These are phyloP conservation scores for Suhomyces tanzawaensis DNA, from an alignment of 805 yeast species.

Conservation along the genomic window DNA sequence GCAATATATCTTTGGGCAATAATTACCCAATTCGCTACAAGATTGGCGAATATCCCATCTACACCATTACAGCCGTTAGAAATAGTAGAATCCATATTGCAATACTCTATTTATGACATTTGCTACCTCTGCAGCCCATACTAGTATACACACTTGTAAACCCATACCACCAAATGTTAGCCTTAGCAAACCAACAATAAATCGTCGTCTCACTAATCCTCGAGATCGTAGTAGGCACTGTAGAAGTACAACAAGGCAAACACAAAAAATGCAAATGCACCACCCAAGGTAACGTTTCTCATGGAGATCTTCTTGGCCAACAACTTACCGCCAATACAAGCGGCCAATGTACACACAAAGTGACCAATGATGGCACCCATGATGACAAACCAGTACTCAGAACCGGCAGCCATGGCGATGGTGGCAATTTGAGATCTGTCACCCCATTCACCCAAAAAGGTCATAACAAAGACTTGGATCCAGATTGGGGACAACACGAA, in stretches of 20 bases:
- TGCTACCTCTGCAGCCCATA: no score
- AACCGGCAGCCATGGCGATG: conserved; percentile 97
- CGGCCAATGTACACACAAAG: conserved; percentile 79
- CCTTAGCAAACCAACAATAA: neutral
- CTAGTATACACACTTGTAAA: no score
- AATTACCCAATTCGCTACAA: no score
- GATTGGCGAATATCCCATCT: no score
- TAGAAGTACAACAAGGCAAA: conserved; percentile 79
- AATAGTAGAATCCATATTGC: no score
- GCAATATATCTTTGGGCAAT: no score
- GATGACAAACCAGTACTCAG: conserved; percentile 85
- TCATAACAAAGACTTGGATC: conserved; percentile 94
- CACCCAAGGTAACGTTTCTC: conserved; percentile 89
- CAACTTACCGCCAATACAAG: conserved; percentile 91
- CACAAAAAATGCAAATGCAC: conserved; percentile 80
- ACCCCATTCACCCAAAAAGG: conserved; percentile 98
- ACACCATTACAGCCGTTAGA: no score
- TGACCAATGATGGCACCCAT: conserved; percentile 91
- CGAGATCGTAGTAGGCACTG: conserved; percentile 49
- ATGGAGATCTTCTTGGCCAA: conserved; percentile 86
- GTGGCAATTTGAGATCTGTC: conserved; percentile 98
- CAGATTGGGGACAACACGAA: conserved; percentile 80
- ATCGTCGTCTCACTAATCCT: conserved; percentile 8
- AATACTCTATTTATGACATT: no score
- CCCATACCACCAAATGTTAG: no score